A percentile compares a stretch with the other conserved stretches of the same genome.
Conservation (phyloP, 352 stramenopile genomes). For the Phytophthora foliorum region DNA sequence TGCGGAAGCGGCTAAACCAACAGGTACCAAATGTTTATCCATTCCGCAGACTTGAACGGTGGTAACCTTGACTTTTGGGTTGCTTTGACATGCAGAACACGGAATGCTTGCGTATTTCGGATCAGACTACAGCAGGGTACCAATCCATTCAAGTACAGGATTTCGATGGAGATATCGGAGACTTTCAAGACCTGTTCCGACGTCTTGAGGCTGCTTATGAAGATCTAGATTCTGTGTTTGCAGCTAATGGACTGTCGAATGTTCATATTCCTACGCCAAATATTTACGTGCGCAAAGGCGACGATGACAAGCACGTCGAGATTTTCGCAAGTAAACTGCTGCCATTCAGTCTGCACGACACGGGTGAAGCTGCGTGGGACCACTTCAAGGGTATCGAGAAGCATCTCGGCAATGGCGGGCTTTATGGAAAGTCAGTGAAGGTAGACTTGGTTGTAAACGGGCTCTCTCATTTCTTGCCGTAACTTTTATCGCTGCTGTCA, state of each 20-base stretch:
- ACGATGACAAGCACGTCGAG: slow-evolving; percentile 19
- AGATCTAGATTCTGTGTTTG: slow-evolving; percentile 39
- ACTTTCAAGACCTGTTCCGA: slow-evolving; percentile 34
- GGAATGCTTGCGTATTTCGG: neutral
- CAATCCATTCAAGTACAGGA: slow-evolving; percentile 9
- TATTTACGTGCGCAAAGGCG: slow-evolving; percentile 20
- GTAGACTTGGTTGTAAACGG: neutral
- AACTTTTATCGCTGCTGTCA: neutral
- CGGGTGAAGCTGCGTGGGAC: slow-evolving; percentile 26
- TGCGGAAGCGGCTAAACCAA: slow-evolving; percentile 13
- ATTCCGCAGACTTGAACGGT: neutral
- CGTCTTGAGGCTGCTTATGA: slow-evolving; percentile 28
- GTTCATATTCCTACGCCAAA: slow-evolving; percentile 2
- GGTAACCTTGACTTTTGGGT: neutral
- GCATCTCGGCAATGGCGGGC: slow-evolving; percentile 17
- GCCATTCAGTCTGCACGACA: slow-evolving; percentile 24
- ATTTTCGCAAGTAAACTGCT: slow-evolving; percentile 28
- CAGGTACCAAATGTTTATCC: slow-evolving; percentile 9
- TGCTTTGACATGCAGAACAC: neutral
- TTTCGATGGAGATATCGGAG: slow-evolving; percentile 25
- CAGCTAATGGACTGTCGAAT: slow-evolving; percentile 10
- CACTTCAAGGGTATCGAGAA: slow-evolving; percentile 35
- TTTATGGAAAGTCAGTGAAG: slow-evolving; percentile 29
- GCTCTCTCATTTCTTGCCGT: no score
- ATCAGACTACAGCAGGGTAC: neutral